Conservation (phyloP, 2,329 filamentous ascomycete species). For the Trichoderma cornu-damae region DNA sequence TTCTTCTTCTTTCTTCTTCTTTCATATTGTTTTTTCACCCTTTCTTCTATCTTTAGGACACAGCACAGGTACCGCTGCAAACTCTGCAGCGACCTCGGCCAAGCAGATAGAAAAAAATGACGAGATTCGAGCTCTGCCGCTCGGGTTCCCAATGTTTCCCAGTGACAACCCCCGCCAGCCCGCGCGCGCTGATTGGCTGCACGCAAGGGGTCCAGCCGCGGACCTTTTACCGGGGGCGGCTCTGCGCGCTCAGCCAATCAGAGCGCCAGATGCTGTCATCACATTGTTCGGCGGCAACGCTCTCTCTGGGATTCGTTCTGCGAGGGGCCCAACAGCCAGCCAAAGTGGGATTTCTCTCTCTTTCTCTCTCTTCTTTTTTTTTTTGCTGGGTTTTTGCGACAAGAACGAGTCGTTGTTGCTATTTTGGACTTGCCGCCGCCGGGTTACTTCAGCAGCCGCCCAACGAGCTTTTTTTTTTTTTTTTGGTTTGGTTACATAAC, state of each 20-base stretch:
- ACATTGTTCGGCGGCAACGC: slow-evolving; percentile 39
- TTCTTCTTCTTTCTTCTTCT: neutral
- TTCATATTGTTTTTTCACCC: neutral
- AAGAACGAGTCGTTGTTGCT: neutral
- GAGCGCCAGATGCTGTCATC: neutral
- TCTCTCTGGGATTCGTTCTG: slow-evolving; percentile 29
- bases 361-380: neutral
- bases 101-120: too few relatives aligned
- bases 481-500: neutral
- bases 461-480: neutral
- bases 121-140: neutral
- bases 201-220: neutral
- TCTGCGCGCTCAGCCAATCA: slow-evolving; percentile 11
- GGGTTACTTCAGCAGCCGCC: slow-evolving; percentile 14
- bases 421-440: too few relatives aligned
- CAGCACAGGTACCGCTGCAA: too few relatives aligned
- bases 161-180: neutral
- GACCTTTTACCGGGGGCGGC: neutral
- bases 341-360: too few relatives aligned
- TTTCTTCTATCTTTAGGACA: too few relatives aligned
- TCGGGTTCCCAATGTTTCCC: neutral
- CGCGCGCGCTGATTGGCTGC: neutral
- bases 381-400: neutral
- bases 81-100: too few relatives aligned
- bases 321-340: too few relatives aligned